Evolutionary conservation across 768 basidiomycete species (phyloP), one percentile per base, ranked within the genome.

Genomic region (Tricholoma flavovirens): DNA sequence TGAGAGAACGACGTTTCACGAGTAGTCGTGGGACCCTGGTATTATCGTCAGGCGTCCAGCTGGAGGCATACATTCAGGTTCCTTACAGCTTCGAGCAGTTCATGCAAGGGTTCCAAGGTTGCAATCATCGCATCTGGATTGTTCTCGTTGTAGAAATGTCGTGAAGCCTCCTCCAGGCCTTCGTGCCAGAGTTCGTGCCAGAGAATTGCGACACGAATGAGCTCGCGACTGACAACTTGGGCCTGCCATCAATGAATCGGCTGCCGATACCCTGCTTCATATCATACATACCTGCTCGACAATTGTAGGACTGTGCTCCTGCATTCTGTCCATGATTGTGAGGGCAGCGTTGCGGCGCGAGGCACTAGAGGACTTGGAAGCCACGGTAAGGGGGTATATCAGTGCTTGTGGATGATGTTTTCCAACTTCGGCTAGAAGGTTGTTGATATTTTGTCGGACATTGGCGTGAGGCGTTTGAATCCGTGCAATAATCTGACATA

Each of bases 151-250:
- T 95, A 99, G 75, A 94, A 99, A 46, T 93, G 73, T 40, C 97
- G 83, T 6, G 95, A 97, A 5, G 97, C 97, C 70, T 99, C 97
- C 73, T 99, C 97, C 19, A 99, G 77, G 15, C 93, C 94, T 73
- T 99, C 97, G 64, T 98, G 94, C 97, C 97, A 99, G 60, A 94
- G 76, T 69, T 99, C 97, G 63, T 98, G 95, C 97, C 97, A 99
- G 8, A 99, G 76, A 58, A 99, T 98, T 7, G 97, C 96, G 7
- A 98, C 92, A 17, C 97, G 87, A 57, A 98, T 98, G 35, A 99
- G 80, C 68, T 99, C 97, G 26, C 90, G 86, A 67, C 92, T 92
- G 69, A 99, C 93, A 22, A 96, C 67, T 48, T 87, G 75, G 9
- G 94, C 95, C 84, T 93, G 58, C 19, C 36, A 24, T 8, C 10